Evolutionary conservation across 2,329 filamentous ascomycete species (phyloP), one percentile per base, ranked within the genome.

Genomic region (Leptodontidium sp.): DNA sequence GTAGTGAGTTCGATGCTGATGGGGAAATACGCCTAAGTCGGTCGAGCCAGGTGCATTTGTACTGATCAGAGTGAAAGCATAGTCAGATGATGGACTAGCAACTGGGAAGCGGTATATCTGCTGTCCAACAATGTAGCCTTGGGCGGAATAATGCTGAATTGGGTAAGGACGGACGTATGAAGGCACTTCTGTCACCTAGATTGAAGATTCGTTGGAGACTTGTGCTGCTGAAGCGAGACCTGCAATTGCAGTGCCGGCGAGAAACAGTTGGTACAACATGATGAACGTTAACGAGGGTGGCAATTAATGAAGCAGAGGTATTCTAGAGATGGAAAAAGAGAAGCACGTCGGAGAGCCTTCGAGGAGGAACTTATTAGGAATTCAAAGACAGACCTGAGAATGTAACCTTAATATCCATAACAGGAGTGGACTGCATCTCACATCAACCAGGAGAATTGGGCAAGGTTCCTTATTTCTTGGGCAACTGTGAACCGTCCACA

Each of bases 11-110:
- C 77, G 73, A 69, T 85, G 82, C 47, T 79, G 77, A 70, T 84
- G 82, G 1, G 82, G 82, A 2, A 83, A 77, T 4, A 84, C 81
- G 17, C 82, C 82, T 0, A 83, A 74, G 1, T 73, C 73, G 12
- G 73, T 70, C 14, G 79, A 81, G 8, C 71, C 74, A 1, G 81
- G 80, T 1, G 81, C 77, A 66, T 82, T 82, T 57, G 82, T 84
- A 67, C 79, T 79, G 75, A 84, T 80, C 58, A 84, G 73, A 9
- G 80, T 81, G 64, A 84, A 84, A 6, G 82, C 82, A 72, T 80
- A 76, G 65, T 77, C 81, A 1, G 82, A 84, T 0, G 82, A 83
- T 38, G 80, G 79, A 2, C 82, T 81, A 0, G 82, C 84, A 1
- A 84, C 82, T 3, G 79, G 77, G 73, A 83, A 82, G 7, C 80